Evolutionary conservation across 257 asterid species (phyloP).

Genomic region (Coffea canephora): DNA sequence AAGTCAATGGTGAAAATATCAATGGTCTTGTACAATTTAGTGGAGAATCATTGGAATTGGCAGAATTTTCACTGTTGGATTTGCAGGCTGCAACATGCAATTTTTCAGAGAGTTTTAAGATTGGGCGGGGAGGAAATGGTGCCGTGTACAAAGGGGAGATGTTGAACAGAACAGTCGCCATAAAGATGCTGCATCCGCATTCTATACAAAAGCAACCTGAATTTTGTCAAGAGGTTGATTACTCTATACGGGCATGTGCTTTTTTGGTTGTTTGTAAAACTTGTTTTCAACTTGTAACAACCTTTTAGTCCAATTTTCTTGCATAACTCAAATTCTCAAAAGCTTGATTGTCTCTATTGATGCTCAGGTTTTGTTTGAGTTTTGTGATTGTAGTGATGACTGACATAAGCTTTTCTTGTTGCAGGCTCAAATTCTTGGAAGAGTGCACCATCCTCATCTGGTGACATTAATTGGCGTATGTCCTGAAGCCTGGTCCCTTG

Average conservation of each 20-base stretch:
- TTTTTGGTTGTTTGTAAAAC: not conserved
- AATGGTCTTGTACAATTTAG: slow-evolving; percentile 17
- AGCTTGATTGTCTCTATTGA: not conserved
- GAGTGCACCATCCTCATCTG: slow-evolving; percentile 57
- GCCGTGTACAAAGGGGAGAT: slow-evolving; percentile 78
- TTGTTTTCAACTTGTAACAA: not conserved
- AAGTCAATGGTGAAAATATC: slow-evolving; percentile 20
- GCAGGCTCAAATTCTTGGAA: slow-evolving; percentile 60
- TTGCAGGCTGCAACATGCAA: slow-evolving; percentile 69
- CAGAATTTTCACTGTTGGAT: slow-evolving; percentile 57
- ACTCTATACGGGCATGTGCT: slow-evolving; percentile 4
- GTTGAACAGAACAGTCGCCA: slow-evolving; percentile 54
- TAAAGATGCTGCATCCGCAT: slow-evolving; percentile 63
- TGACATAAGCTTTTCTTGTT: slow-evolving; percentile 16
- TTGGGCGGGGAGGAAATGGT: slow-evolving; percentile 70
- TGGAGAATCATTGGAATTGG: slow-evolving; percentile 35
- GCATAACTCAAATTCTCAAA: not conserved
- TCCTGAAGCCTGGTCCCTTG: slow-evolving; percentile 61
- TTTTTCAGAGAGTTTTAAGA: slow-evolving; percentile 72
- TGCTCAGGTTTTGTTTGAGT: not conserved
- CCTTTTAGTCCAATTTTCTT: not conserved
- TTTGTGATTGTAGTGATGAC: not conserved
- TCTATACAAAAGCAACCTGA: slow-evolving; percentile 48
- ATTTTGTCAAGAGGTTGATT: slow-evolving; percentile 50
- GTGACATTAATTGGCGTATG: slow-evolving; percentile 66